Percentiles rank a stretch among this genome's conserved stretches.
Conservation (phyloP, 2,329 filamentous ascomycete species). For the Chaetomiaceae sp. region DNA sequence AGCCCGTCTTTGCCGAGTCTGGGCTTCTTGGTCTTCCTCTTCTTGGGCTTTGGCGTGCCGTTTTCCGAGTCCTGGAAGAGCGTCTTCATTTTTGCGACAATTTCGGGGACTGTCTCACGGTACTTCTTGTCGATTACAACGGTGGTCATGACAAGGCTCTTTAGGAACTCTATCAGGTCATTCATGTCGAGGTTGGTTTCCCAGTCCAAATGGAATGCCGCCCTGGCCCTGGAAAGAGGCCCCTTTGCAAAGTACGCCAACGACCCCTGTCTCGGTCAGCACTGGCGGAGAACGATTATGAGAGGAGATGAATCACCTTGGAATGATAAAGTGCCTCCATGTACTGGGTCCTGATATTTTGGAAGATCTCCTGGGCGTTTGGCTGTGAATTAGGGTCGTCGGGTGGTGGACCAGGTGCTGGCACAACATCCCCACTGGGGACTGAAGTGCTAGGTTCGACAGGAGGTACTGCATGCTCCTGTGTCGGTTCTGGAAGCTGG, state of each 20-base stretch:
- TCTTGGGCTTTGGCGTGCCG: conserved; percentile 38
- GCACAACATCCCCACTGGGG: background rate
- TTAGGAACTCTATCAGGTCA: conserved; percentile 64
- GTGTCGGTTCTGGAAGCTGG: background rate
- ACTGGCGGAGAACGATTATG: background rate
- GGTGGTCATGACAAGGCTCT: conserved; percentile 60
- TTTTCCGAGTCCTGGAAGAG: conserved; percentile 53
- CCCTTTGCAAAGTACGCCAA: conserved; percentile 82
- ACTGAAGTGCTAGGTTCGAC: background rate
- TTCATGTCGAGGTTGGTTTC: conserved; percentile 56
- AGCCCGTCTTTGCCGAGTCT: conserved; percentile 64
- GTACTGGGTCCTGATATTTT: conserved; percentile 55
- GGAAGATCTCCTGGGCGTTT: conserved; percentile 50
- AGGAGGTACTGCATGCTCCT: background rate
- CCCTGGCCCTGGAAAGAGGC: conserved; percentile 68
- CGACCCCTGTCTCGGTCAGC: conserved; percentile 51
- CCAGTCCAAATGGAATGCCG: conserved; percentile 61
- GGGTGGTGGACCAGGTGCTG: conserved; percentile 6
- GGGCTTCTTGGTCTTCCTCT: conserved; percentile 57
- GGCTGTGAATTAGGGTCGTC: conserved; percentile 32
- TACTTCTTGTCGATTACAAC: conserved; percentile 75
- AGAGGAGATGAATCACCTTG: conserved; percentile 42
- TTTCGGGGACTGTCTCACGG: conserved; percentile 60
- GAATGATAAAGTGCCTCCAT: conserved; percentile 59
- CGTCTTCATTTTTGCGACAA: conserved; percentile 54